Evolutionary conservation across 805 yeast genomes (phyloP).

Genomic region (Saccharomycopsis sp.): DNA sequence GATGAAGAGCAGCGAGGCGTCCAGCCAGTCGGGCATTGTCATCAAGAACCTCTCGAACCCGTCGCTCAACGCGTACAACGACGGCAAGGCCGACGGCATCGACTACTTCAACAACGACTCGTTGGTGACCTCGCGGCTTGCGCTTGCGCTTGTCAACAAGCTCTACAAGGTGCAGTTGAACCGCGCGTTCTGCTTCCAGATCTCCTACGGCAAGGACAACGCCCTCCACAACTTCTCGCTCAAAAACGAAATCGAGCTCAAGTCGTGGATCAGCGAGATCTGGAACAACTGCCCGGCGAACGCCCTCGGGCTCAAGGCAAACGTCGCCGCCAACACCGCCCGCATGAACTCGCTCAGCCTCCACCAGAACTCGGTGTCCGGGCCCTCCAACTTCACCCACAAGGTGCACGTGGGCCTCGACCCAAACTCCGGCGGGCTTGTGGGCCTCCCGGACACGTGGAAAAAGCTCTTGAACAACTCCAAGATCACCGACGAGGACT

Average conservation of each 20-base stretch:
- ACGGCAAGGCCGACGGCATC: slow-evolving; percentile 22
- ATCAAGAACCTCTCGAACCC: slow-evolving; percentile 21
- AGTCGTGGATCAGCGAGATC: slow-evolving; percentile 19
- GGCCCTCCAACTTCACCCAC: slow-evolving; percentile 92
- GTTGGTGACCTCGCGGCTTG: slow-evolving; percentile 10
- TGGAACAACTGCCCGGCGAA: slow-evolving; percentile 21
- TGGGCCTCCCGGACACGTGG: slow-evolving; percentile 95
- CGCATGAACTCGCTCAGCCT: slow-evolving; percentile 1
- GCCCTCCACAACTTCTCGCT: slow-evolving; percentile 10
- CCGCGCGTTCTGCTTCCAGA: slow-evolving; percentile 24
- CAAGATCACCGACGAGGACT: slow-evolving; percentile 87
- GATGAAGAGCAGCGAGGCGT: slow-evolving; percentile 13
- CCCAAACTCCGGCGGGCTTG: slow-evolving; percentile 77
- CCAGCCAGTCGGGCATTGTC: slow-evolving; percentile 6
- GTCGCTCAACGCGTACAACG: slow-evolving; percentile 17
- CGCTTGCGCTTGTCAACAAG: slow-evolving; percentile 6
- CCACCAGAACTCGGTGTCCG: slow-evolving; percentile 48
- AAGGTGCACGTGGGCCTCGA: slow-evolving; percentile 86
- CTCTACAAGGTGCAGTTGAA: slow-evolving; percentile 25
- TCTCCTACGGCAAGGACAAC: slow-evolving; percentile 13
- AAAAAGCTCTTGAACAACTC: slow-evolving; percentile 75
- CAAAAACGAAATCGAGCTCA: slow-evolving; percentile 20
- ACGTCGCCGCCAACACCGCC: neutral
- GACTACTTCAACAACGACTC: slow-evolving; percentile 21
- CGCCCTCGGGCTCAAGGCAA: slow-evolving; percentile 15